A percentile compares a stretch with the other conserved stretches of the same genome.
These are phyloP conservation scores for Aspergillus pseudoviridinutans DNA, from an alignment of 2,329 filamentous ascomycete genomes.

Conservation along the genomic window DNA sequence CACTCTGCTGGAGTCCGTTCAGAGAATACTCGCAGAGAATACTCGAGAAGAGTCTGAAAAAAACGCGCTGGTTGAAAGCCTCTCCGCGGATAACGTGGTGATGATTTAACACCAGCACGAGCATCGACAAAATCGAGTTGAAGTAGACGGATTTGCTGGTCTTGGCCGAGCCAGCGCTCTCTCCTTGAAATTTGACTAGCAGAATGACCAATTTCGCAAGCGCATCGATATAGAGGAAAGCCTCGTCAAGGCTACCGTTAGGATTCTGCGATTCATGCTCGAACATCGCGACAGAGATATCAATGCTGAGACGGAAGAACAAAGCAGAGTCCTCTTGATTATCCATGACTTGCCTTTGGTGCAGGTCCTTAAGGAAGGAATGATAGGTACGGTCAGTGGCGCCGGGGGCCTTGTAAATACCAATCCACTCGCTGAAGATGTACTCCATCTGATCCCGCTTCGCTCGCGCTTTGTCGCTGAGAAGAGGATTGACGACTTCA, in stretches of 20 bases:
- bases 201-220: conserved; percentile 75
- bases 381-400: conserved; percentile 67
- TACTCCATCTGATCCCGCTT: conserved; percentile 87
- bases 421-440: conserved; percentile 92
- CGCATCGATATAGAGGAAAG: conserved; percentile 68
- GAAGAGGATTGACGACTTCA: conserved; percentile 52
- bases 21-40: conserved; percentile 71
- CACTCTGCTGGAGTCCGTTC: conserved; percentile 55
- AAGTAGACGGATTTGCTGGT: conserved; percentile 67
- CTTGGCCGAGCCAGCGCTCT: conserved; percentile 55
- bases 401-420: conserved; percentile 72
- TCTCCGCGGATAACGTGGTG: conserved; percentile 79
- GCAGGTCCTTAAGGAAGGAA: conserved; percentile 81
- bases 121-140: conserved; percentile 71
- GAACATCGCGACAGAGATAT: conserved; percentile 72
- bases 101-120: conserved; percentile 76
- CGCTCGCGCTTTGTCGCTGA: conserved; percentile 54
- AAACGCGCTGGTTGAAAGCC: conserved; percentile 79
- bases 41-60: conserved; percentile 83
- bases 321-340: conserved; percentile 70
- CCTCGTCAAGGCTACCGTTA: conserved; percentile 57
- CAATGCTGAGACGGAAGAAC: conserved; percentile 78
- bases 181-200: conserved; percentile 68
- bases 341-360: conserved; percentile 67
- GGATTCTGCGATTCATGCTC: conserved; percentile 65